Evolutionary conservation across 1,139 yeast species (phyloP).

Genomic region (Fermentozyma sake): DNA sequence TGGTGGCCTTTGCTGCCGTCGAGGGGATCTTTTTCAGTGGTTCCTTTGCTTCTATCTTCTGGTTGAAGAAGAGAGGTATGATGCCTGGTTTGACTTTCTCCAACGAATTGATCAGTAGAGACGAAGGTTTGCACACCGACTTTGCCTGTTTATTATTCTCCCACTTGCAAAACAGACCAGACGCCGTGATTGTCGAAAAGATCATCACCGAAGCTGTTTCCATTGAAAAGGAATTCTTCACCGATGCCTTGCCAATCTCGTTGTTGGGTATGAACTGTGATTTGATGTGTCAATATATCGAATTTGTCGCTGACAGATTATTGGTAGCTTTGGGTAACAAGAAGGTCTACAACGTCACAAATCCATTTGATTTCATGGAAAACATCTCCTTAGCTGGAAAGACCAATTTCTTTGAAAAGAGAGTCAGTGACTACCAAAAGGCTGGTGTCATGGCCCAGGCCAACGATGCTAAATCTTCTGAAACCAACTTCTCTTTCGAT

Average conservation of each 20-base stretch:
- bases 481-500: constrained; percentile 40
- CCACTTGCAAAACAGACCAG: constrained; percentile 87
- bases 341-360: constrained; percentile 79
- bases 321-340: constrained; percentile 85
- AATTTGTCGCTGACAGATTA: constrained; percentile 94
- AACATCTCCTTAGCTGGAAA: constrained; percentile 96
- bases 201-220: constrained; percentile 93
- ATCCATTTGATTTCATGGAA: constrained; percentile 99
- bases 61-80: constrained; percentile 96
- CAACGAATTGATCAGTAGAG: constrained; percentile 94
- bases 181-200: constrained; percentile 67
- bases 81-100: constrained; percentile 99
- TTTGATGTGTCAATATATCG: constrained; percentile 96
- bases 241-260: constrained; percentile 88
- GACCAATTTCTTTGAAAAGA: constrained; percentile 98
- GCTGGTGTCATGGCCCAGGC: constrained; percentile 89
- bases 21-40: constrained; percentile 99
- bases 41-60: constrained; percentile 94
- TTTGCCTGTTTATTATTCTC: constrained; percentile 94
- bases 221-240: constrained; percentile 90
- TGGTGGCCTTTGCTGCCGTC: constrained; percentile 97
- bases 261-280: constrained; percentile 89
- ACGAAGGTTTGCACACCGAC: constrained; percentile 97
- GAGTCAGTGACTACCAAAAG: constrained; percentile 97
- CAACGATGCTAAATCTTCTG: constrained; percentile 26